A percentile compares a stretch with the other conserved stretches of the same genome.
Conservation (phyloP, 2,329 filamentous ascomycete species). For the Talaromyces islandicus region DNA sequence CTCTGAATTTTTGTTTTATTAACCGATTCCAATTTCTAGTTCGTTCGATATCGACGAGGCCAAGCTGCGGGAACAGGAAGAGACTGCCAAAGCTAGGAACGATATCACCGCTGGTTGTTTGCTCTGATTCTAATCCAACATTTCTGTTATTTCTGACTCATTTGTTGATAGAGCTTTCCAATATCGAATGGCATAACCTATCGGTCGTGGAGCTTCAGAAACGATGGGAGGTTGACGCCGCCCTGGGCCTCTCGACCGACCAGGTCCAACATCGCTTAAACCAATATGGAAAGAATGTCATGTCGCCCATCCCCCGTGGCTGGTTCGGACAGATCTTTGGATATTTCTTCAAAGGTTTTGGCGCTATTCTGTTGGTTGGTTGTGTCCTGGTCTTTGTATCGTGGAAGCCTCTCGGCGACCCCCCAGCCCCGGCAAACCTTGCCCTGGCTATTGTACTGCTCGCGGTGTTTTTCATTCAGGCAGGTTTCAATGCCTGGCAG, state of each 20-base stretch:
- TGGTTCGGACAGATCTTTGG: conserved; percentile 53
- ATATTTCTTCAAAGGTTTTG: conserved; percentile 76
- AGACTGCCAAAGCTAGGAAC: conserved; percentile 39
- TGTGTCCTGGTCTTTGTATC: conserved; percentile 68
- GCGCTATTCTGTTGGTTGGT: conserved; percentile 62
- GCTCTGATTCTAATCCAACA: background rate
- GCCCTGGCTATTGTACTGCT: conserved; percentile 68
- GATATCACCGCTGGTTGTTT: conserved; percentile 40
- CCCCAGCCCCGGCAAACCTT: conserved; percentile 62
- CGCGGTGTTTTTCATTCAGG: conserved; percentile 64
- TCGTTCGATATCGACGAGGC: conserved; percentile 54
- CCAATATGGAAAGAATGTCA: conserved; percentile 62
- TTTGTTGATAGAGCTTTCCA: conserved; percentile 44
- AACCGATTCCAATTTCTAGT: conserved; percentile 17
- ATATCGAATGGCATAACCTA: conserved; percentile 63
- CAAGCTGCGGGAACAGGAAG: conserved; percentile 40
- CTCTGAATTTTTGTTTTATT: conserved; percentile 5
- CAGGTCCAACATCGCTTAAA: conserved; percentile 50
- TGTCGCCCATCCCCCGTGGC: conserved; percentile 59
- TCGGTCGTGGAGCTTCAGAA: conserved; percentile 53
- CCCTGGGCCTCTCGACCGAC: conserved; percentile 54
- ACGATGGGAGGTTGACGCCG: conserved; percentile 52
- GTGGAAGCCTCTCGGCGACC: conserved; percentile 68
- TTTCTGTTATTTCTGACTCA: background rate
- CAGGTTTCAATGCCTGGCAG: conserved; percentile 63